Evolutionary conservation across 805 yeast genomes (phyloP).

Genomic region (Cyberlindnera mississippiensis): DNA sequence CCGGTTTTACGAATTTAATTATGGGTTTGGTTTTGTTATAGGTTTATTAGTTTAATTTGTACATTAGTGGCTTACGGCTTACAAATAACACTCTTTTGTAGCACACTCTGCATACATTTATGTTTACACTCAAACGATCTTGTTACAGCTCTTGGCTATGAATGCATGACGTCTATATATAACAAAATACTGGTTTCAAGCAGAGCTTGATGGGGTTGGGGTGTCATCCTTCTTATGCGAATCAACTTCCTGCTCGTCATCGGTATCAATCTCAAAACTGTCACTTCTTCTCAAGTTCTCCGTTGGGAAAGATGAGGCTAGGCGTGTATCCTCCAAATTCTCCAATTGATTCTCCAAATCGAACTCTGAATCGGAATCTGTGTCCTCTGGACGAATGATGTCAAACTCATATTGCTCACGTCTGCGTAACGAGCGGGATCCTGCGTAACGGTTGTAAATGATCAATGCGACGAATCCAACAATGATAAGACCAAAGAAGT

Average conservation of each 20-base stretch:
- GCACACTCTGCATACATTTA: too few species aligned
- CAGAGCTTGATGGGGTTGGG: too few species aligned
- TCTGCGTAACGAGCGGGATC: constrained; percentile 41
- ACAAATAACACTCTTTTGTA: too few species aligned
- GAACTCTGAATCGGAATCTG: constrained; percentile 65
- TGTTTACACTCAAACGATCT: too few species aligned
- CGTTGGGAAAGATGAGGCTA: constrained; percentile 8
- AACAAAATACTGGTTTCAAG: too few species aligned
- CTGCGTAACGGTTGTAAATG: constrained; percentile 37
- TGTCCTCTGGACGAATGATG: constrained; percentile 45
- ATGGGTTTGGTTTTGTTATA: constrained; percentile 13
- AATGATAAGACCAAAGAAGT: constrained; percentile 54
- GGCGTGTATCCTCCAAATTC: constrained; percentile 9
- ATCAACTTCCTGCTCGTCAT: constrained; percentile 16
- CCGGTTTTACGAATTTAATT: constrained; percentile 13
- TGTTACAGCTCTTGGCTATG: too few species aligned
- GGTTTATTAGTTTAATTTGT: constrained; percentile 10
- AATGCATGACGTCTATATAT: too few species aligned
- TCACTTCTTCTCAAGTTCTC: constrained; percentile 14
- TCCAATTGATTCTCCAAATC: constrained; percentile 68
- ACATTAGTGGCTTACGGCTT: constrained; percentile 13
- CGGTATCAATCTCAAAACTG: constrained; percentile 23
- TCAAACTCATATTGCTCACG: constrained; percentile 34
- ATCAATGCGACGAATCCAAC: constrained; percentile 50
- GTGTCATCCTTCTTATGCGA: too few species aligned